A percentile compares a stretch with the other conserved stretches of the same genome.
These are phyloP conservation scores for Nakaseomyces nivariensis DNA, from an alignment of 1,139 yeast species.

Conservation along the genomic window DNA sequence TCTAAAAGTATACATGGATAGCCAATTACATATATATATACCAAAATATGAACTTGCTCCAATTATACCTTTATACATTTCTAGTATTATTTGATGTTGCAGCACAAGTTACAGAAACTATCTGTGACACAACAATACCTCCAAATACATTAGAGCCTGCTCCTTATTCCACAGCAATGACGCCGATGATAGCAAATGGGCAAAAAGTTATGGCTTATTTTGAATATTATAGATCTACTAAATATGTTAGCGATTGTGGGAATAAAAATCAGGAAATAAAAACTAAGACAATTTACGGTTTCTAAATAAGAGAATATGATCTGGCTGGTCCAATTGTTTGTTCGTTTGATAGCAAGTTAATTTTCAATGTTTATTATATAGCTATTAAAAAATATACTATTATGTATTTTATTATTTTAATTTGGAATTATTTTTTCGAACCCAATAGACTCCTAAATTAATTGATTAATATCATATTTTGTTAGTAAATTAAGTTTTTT, in stretches of 20 bases:
- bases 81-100: not conserved
- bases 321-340: not conserved
- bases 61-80: not conserved
- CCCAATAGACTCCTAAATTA: constrained; percentile 17
- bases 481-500: constrained; percentile 4
- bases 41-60: not conserved
- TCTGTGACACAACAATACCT: constrained; percentile 1
- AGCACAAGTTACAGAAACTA: not conserved
- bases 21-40: too few relatives aligned
- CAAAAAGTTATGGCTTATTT: constrained; percentile 14
- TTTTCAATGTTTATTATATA: not conserved
- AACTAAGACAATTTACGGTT: constrained; percentile 8
- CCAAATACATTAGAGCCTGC: constrained; percentile 13
- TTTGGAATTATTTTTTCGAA: constrained; percentile 7
- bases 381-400: not conserved
- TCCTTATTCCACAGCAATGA: constrained; percentile 18
- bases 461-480: not conserved
- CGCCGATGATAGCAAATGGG: constrained; percentile 15
- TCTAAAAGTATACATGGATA: too few relatives aligned
- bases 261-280: constrained; percentile 1
- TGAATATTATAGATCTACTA: constrained; percentile 18
- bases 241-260: constrained; percentile 16
- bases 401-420: not conserved
- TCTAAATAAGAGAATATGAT: not conserved
- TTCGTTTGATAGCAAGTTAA: not conserved